A percentile compares a stretch with the other conserved stretches of the same genome.
phyloP scores from a whole-genome alignment of 306 rosid species.

The Corylus avellana region DNA sequence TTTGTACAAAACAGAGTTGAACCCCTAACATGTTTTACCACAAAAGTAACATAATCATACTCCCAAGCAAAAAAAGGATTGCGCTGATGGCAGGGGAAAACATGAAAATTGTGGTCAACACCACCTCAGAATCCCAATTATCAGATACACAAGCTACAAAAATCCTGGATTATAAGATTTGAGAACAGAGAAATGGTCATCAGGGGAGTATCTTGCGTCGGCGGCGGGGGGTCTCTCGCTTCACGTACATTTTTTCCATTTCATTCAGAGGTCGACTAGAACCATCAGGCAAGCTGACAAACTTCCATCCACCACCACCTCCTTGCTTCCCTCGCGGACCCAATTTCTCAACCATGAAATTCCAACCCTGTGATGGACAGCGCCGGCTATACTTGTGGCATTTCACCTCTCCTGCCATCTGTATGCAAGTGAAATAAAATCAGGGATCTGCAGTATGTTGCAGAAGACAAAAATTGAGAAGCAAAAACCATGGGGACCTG shows the following conservation, averaged over 20 bases:
- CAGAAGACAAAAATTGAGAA: neutral
- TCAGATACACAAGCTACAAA: neutral
- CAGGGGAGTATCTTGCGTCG: constrained; percentile 82
- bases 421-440: constrained; percentile 30
- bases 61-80: neutral
- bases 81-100: neutral
- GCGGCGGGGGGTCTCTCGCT: constrained; percentile 80
- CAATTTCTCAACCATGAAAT: constrained; percentile 76
- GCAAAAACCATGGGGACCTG: neutral
- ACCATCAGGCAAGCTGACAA: constrained; percentile 84
- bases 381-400: constrained; percentile 80
- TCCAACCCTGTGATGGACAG: constrained; percentile 75
- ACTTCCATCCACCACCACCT: constrained; percentile 86
- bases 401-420: constrained; percentile 89
- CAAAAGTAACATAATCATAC: neutral
- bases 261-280: constrained; percentile 83
- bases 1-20: neutral
- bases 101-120: neutral
- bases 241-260: constrained; percentile 84
- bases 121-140: neutral
- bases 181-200: neutral
- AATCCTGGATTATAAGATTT: neutral
- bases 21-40: neutral
- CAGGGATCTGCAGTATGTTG: constrained; percentile 10
- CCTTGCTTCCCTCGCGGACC: constrained; percentile 84